phyloP scores from a whole-genome alignment of 768 basidiomycete genomes.

The Peribolospora baueri region DNA sequence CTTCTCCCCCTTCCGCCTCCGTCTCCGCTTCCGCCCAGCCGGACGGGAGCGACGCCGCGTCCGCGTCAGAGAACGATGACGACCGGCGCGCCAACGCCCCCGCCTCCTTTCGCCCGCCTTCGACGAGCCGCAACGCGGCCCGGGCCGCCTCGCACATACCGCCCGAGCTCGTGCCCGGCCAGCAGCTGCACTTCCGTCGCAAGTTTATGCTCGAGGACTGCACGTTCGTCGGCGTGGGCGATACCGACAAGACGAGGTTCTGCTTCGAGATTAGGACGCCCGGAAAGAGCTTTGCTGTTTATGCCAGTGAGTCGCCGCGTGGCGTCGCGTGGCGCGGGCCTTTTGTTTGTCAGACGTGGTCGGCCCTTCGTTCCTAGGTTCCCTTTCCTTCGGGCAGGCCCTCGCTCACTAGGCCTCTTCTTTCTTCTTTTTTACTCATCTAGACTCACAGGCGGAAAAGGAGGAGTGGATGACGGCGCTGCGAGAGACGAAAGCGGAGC shows the following conservation, averaged over 20 bases:
- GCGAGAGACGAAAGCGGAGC: slow-evolving; percentile 12
- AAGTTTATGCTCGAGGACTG: slow-evolving; percentile 14
- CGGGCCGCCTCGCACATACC: no score
- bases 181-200: slow-evolving; percentile 8
- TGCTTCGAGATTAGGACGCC: slow-evolving; percentile 14
- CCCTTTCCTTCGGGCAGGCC: not conserved
- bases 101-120: no score
- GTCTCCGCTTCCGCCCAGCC: no score
- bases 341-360: no score
- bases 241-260: not conserved
- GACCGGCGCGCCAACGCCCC: no score
- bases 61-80: no score
- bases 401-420: no score
- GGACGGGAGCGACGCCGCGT: no score
- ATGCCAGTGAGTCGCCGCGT: slow-evolving; percentile 10
- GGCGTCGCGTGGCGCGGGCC: no score
- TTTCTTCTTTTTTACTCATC: not conserved
- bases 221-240: slow-evolving; percentile 10
- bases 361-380: not conserved
- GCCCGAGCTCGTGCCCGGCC: not conserved
- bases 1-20: not conserved
- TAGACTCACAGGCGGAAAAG: slow-evolving; percentile 5
- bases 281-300: slow-evolving; percentile 13
- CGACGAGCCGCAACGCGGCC: no score
- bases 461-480: slow-evolving; percentile 15